phyloP scores from a whole-genome alignment of 371 early-diverging fungal genomes.

The Mucor sp. region DNA sequence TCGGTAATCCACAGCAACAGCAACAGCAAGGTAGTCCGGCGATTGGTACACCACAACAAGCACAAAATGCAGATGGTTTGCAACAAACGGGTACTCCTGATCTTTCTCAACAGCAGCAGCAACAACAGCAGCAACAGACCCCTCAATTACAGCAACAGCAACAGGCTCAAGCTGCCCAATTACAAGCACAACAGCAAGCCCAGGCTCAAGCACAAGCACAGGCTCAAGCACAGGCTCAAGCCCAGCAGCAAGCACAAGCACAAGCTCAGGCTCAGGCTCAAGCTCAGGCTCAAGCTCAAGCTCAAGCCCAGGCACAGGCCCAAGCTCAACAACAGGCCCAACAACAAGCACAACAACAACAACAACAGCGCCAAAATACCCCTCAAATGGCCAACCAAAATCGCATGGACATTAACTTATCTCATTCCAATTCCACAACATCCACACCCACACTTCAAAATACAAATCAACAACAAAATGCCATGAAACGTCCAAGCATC shows the following conservation, averaged over 20 bases:
- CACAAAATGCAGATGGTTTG: background rate
- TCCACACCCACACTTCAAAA: constrained; percentile 10
- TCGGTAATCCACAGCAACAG: constrained; percentile 28
- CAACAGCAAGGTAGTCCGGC: background rate
- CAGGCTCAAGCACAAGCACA: constrained; percentile 8
- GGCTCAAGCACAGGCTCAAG: background rate
- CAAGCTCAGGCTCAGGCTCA: constrained; percentile 26
- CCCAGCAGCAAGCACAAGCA: constrained; percentile 41
- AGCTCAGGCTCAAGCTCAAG: constrained; percentile 14
- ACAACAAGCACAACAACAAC: constrained; percentile 7
- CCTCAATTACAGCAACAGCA: constrained; percentile 20
- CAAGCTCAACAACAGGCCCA: constrained; percentile 10
- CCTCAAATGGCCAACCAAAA: constrained; percentile 17
- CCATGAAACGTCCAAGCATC: constrained; percentile 33
- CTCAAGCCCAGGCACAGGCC: constrained; percentile 4
- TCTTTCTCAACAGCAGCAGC: constrained; percentile 23
- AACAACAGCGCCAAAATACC: constrained; percentile 15
- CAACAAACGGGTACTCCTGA: constrained; percentile 3
- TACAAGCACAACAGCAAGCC: constrained; percentile 45
- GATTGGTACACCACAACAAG: constrained; percentile 6
- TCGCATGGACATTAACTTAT: background rate
- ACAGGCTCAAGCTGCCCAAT: constrained; percentile 32
- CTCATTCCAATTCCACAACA: background rate
- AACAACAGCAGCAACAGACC: constrained; percentile 9
- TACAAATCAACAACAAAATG: background rate